phyloP scores from a whole-genome alignment of 2,329 filamentous ascomycete species.

The Aureobasidium sp. region DNA sequence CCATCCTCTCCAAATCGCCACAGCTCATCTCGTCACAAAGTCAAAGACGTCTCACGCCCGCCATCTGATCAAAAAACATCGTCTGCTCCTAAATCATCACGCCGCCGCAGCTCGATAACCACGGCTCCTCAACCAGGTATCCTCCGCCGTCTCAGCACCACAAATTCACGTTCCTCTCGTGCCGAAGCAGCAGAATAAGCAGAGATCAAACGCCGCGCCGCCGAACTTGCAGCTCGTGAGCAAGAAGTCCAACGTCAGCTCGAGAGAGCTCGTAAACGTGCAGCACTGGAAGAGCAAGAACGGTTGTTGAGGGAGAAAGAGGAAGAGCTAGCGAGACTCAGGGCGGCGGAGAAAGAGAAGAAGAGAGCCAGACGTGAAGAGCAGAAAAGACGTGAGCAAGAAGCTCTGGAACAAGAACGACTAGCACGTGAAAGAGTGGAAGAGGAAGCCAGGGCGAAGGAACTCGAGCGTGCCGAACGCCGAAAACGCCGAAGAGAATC shows the following conservation, averaged over 20 bases:
- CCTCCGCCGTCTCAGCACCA: not conserved
- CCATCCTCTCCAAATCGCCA: not conserved
- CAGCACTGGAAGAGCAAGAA: not conserved
- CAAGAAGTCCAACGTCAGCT: not conserved
- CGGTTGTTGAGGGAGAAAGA: not conserved
- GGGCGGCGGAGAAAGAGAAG: not conserved
- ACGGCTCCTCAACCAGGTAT: not conserved
- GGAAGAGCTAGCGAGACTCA: not conserved
- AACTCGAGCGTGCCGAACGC: not conserved
- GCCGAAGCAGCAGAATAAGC: not conserved
- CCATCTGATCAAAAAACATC: not conserved
- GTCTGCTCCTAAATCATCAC: not conserved
- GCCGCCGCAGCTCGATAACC: not conserved
- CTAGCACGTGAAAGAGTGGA: not conserved
- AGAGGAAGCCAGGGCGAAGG: not conserved
- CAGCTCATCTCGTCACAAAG: not conserved
- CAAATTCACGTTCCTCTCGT: not conserved
- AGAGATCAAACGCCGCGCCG: not conserved
- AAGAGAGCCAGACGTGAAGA: not conserved
- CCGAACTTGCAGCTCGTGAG: not conserved
- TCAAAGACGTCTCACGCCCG: not conserved
- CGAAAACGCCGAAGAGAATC: not conserved
- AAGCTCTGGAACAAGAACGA: not conserved
- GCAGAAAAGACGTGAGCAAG: not conserved
- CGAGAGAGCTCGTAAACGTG: not conserved